Conservation (phyloP, 2,329 filamentous ascomycete genomes). For the Hypoxylon sp. region DNA sequence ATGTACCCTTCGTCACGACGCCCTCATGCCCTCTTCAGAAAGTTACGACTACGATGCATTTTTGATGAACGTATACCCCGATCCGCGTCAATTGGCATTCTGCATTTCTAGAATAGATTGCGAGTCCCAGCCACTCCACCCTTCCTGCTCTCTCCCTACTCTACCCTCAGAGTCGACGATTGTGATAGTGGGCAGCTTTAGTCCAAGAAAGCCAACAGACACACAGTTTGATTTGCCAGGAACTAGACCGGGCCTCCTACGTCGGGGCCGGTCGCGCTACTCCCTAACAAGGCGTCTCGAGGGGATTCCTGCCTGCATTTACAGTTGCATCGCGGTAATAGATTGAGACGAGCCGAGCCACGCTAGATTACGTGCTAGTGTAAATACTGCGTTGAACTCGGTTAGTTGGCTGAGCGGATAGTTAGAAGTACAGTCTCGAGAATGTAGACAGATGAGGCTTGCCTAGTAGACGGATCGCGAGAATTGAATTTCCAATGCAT, state of each 20-base stretch:
- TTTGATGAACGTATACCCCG: slow-evolving; percentile 22
- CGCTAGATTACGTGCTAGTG: slow-evolving; percentile 6
- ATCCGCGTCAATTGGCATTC: slow-evolving; percentile 25
- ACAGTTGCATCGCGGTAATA: slow-evolving; percentile 16
- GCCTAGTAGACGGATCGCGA: slow-evolving; percentile 1
- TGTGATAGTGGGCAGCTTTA: slow-evolving; percentile 32
- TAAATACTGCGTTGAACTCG: slow-evolving; percentile 13
- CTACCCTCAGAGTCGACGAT: slow-evolving; percentile 6
- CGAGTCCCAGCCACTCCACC: slow-evolving; percentile 22
- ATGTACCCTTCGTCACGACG: slow-evolving; percentile 32
- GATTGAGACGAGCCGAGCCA: slow-evolving; percentile 20
- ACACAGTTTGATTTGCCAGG: neutral
- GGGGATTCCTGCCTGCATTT: slow-evolving; percentile 7
- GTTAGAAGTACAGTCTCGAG: slow-evolving; percentile 10
- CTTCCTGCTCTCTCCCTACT: slow-evolving; percentile 3
- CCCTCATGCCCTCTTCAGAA: slow-evolving; percentile 5
- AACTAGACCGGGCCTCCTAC: neutral
- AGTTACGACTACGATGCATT: slow-evolving; percentile 7
- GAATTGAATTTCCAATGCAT: neutral
- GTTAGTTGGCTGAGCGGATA: slow-evolving; percentile 12
- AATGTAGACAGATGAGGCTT: slow-evolving; percentile 14
- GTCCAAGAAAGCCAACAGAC: slow-evolving; percentile 5
- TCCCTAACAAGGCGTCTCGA: neutral
- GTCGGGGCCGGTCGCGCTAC: neutral
- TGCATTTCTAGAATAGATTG: slow-evolving; percentile 20